Evolutionary conservation across 805 yeast genomes (phyloP).

Genomic region (Cyberlindnera misumaiensis): DNA sequence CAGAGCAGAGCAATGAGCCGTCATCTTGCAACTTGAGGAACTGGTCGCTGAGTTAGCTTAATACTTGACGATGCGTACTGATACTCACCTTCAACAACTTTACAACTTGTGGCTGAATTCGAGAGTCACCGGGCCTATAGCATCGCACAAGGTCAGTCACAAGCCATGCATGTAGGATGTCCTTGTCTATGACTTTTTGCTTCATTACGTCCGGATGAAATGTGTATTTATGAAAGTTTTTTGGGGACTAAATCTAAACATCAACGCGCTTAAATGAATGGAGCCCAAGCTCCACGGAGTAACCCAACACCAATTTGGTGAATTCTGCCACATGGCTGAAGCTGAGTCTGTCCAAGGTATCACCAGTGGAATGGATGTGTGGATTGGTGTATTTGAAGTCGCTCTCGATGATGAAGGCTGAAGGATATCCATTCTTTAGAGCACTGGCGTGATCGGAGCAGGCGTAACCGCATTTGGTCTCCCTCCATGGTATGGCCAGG

Average conservation of each 20-base stretch:
- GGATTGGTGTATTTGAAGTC: conserved; percentile 57
- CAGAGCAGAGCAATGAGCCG: conserved; percentile 5
- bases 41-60: background rate
- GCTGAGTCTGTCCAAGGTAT: conserved; percentile 75
- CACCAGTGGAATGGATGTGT: conserved; percentile 69
- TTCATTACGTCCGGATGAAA: background rate
- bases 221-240: background rate
- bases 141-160: background rate
- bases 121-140: conserved; percentile 1
- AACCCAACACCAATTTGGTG: conserved; percentile 69
- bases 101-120: background rate
- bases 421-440: conserved; percentile 73
- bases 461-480: conserved; percentile 82
- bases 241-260: background rate
- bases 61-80: background rate
- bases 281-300: conserved; percentile 58
- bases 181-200: conserved; percentile 1
- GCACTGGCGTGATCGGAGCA: conserved; percentile 94
- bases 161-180: background rate
- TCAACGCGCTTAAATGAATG: conserved; percentile 22
- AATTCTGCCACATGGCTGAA: conserved; percentile 78
- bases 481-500: conserved; percentile 61
- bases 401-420: conserved; percentile 76
- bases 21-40: conserved; percentile 3
- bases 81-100: conserved; percentile 1